phyloP scores from a whole-genome alignment of 352 stramenopile genomes.

The Phytophthora boehmeriae region DNA sequence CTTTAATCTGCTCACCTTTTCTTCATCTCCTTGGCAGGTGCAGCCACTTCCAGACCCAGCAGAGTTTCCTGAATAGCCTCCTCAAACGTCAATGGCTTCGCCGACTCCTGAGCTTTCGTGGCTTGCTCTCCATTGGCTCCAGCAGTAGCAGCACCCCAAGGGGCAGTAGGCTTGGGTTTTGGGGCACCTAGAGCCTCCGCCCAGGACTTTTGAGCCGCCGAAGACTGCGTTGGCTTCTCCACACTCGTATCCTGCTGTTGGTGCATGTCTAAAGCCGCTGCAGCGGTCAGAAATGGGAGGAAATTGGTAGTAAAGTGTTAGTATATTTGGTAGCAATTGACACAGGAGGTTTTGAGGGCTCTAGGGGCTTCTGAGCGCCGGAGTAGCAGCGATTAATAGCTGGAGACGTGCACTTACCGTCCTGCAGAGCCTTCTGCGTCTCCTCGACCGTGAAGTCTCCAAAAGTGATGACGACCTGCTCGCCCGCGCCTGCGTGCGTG shows the following conservation, averaged over 20 bases:
- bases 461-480: conserved; percentile 62
- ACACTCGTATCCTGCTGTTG: conserved; percentile 7
- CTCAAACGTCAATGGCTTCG: conserved; percentile 56
- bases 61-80: conserved; percentile 73
- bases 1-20: conserved; percentile 51
- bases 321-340: neutral
- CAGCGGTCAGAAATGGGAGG: conserved; percentile 2
- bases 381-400: neutral
- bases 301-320: conserved; percentile 1
- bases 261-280: conserved; percentile 25
- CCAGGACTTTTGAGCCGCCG: conserved; percentile 59
- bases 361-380: neutral
- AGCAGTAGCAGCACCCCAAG: conserved; percentile 19
- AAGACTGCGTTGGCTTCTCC: neutral
- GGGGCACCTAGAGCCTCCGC: conserved; percentile 55
- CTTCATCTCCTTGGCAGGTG: conserved; percentile 82
- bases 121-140: neutral
- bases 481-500: neutral
- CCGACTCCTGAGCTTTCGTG: conserved; percentile 3
- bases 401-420: conserved; percentile 32
- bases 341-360: neutral
- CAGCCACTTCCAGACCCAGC: conserved; percentile 51
- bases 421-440: conserved; percentile 47
- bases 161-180: conserved; percentile 15
- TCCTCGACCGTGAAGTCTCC: conserved; percentile 84